phyloP scores from a whole-genome alignment of 2,329 filamentous ascomycete genomes.

The Sphaceloma murrayae region DNA sequence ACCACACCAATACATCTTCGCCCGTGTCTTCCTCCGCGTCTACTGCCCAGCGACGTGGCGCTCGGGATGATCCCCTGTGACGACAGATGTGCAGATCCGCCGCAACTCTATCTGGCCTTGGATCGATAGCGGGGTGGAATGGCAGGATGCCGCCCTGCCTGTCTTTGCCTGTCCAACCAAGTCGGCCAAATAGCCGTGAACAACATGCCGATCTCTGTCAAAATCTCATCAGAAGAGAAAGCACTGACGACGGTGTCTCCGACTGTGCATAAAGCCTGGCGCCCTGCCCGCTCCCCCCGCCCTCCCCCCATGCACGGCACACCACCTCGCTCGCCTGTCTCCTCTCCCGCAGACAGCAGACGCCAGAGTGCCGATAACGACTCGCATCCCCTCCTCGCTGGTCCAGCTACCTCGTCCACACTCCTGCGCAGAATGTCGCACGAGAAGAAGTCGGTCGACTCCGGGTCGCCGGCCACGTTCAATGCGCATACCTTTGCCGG shows the following conservation, averaged over 20 bases:
- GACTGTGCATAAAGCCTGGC: constrained; percentile 2
- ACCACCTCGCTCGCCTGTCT: neutral
- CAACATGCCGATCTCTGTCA: neutral
- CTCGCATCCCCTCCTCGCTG: neutral
- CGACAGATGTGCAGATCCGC: neutral
- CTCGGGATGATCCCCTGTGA: neutral
- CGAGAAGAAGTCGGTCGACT: constrained; percentile 9
- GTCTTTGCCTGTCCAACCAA: neutral
- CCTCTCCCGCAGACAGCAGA: neutral
- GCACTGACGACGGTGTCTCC: neutral
- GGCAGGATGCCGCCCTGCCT: too few species aligned
- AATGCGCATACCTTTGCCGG: neutral
- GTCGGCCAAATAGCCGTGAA: neutral
- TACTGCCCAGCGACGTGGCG: constrained; percentile 7
- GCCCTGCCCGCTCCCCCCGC: constrained; percentile 1
- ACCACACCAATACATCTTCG: neutral
- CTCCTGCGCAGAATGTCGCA: constrained; percentile 3
- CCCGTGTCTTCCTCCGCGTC: too few species aligned
- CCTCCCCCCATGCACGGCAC: neutral
- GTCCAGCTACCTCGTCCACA: neutral
- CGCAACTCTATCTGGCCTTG: neutral
- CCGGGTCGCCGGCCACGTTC: constrained; percentile 3
- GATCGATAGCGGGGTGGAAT: neutral
- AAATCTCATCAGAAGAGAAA: neutral
- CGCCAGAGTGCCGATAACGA: constrained; percentile 5